These are phyloP conservation scores for Fusarium nygamai DNA, from an alignment of 2,329 filamentous ascomycete species.

Conservation along the genomic window DNA sequence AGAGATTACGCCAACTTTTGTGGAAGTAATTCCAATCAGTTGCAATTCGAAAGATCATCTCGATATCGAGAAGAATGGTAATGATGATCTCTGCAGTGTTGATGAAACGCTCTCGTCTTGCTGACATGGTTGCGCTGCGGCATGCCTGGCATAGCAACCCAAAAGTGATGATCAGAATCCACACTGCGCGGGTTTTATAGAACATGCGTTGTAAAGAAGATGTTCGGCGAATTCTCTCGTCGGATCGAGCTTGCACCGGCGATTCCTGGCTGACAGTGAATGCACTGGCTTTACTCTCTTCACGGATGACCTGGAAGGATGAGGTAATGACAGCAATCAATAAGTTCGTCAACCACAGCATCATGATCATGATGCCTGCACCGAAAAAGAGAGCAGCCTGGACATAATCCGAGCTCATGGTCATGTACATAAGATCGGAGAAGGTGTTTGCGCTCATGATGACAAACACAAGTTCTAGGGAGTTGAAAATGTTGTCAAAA, in stretches of 20 bases:
- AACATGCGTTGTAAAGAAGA: constrained; percentile 75
- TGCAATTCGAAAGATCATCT: constrained; percentile 82
- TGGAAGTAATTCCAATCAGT: constrained; percentile 86
- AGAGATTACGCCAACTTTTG: constrained; percentile 75
- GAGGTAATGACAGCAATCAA: constrained; percentile 97
- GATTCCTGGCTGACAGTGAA: constrained; percentile 80
- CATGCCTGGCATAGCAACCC: constrained; percentile 83
- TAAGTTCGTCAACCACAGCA: constrained; percentile 95
- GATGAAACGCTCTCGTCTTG: constrained; percentile 70
- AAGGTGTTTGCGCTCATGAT: constrained; percentile 99
- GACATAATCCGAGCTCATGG: constrained; percentile 90
- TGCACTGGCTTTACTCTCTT: constrained; percentile 93
- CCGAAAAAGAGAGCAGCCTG: constrained; percentile 82
- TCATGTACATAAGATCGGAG: constrained; percentile 92
- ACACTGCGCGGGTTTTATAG: constrained; percentile 77
- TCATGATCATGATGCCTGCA: constrained; percentile 85
- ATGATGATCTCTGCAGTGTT: constrained; percentile 77
- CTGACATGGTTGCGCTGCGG: constrained; percentile 80
- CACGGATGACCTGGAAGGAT: constrained; percentile 96
- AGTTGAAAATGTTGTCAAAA: constrained; percentile 95
- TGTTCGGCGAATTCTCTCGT: constrained; percentile 49
- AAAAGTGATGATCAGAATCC: constrained; percentile 82
- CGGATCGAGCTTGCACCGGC: constrained; percentile 48
- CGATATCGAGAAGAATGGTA: constrained; percentile 80
- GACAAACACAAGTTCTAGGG: constrained; percentile 93